Conservation (phyloP, 345 rosid species). For the Pistacia atlantica region DNA sequence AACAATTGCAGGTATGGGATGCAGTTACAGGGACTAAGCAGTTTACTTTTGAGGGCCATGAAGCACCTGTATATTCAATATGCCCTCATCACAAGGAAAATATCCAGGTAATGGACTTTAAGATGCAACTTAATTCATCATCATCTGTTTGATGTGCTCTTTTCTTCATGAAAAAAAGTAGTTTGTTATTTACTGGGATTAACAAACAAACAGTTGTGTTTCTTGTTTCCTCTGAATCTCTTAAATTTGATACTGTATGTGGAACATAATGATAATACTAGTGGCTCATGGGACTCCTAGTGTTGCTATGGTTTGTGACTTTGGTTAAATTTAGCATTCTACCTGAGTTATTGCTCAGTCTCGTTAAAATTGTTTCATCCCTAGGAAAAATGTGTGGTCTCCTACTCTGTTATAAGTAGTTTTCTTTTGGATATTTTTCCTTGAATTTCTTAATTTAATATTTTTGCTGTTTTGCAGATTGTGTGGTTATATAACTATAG, state of each 20-base stretch:
- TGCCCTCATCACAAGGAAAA: conserved; percentile 86
- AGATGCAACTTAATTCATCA: conserved; percentile 6
- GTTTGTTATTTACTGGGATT: background rate
- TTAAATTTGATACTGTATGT: background rate
- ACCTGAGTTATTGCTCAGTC: background rate
- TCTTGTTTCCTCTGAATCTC: conserved; percentile 2
- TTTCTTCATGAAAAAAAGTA: background rate
- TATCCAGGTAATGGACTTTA: conserved; percentile 60
- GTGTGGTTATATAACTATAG: conserved; percentile 5
- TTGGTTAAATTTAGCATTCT: background rate
- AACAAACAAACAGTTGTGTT: conserved; percentile 4
- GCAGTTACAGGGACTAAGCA: conserved; percentile 54
- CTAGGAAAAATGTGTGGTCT: background rate
- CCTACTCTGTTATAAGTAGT: background rate
- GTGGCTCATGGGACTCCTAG: background rate
- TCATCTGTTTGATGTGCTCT: background rate
- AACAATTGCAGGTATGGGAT: conserved; percentile 79
- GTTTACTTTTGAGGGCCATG: conserved; percentile 77
- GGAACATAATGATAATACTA: background rate
- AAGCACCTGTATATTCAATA: conserved; percentile 81
- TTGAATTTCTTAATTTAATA: background rate
- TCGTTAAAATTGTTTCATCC: background rate
- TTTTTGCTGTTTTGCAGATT: background rate
- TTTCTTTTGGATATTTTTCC: background rate
- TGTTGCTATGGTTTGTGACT: background rate